Percentiles rank a stretch among this genome's conserved stretches.
Evolutionary conservation across 2,329 filamentous ascomycete species (phyloP).

Genomic region (Aspergillus ibericus): DNA sequence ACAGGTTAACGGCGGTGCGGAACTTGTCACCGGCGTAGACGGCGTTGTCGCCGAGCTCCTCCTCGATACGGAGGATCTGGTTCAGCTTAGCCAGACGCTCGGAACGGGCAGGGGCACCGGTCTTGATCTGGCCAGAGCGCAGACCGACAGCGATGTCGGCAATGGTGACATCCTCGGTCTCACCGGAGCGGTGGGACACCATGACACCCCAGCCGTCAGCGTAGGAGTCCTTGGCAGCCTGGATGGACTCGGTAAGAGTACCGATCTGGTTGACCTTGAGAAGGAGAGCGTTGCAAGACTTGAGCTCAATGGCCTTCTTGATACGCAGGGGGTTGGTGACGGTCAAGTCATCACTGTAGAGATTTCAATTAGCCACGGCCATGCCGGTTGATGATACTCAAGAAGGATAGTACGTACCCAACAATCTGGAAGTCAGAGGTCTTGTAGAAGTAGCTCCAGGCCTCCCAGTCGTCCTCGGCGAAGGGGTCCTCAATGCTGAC

Average conservation of each 20-base stretch:
- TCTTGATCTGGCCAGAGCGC: constrained; percentile 97
- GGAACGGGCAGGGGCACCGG: constrained; percentile 90
- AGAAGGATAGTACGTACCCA: constrained; percentile 48
- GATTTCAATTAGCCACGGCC: constrained; percentile 13
- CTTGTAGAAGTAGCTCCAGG: constrained; percentile 99
- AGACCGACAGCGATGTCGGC: constrained; percentile 97
- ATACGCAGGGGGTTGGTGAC: constrained; percentile 99
- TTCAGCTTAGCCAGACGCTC: constrained; percentile 99
- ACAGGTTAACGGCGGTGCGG: constrained; percentile 86
- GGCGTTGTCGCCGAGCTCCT: constrained; percentile 91
- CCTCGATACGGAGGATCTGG: constrained; percentile 99
- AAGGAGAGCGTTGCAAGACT: constrained; percentile 96
- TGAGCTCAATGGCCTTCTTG: constrained; percentile 99
- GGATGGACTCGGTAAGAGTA: constrained; percentile 97
- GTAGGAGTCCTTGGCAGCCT: constrained; percentile 98
- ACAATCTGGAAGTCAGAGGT: constrained; percentile 98
- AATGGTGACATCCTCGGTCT: constrained; percentile 99
- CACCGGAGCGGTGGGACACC: constrained; percentile 98
- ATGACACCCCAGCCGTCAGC: constrained; percentile 97
- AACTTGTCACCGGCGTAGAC: constrained; percentile 91
- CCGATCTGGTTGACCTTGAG: constrained; percentile 99
- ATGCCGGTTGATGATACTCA: not conserved
- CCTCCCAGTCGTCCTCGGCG: constrained; percentile 99
- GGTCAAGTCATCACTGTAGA: constrained; percentile 80
- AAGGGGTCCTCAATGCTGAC: constrained; percentile 99